A percentile compares a stretch with the other conserved stretches of the same genome.
Evolutionary conservation across 768 basidiomycete genomes (phyloP).

Genomic region (Plicaturopsis crispa): DNA sequence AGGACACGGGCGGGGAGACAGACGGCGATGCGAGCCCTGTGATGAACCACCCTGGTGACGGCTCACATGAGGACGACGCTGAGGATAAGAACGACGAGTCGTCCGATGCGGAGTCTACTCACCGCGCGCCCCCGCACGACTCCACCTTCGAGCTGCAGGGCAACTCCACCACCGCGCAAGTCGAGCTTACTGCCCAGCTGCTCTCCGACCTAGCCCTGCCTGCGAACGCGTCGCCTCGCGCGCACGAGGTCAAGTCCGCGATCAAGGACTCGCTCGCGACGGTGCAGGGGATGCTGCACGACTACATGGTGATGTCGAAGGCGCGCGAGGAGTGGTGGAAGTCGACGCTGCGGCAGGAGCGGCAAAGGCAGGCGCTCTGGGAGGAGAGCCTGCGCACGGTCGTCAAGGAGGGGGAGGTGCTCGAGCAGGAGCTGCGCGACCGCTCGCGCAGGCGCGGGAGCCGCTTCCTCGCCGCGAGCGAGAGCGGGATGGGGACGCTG

Average conservation of each 20-base stretch:
- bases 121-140: constrained; percentile 46
- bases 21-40: not conserved
- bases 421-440: constrained; percentile 72
- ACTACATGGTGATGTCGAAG: constrained; percentile 61
- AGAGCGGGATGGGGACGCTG: constrained; percentile 14
- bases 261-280: constrained; percentile 52
- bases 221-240: constrained; percentile 17
- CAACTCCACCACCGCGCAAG: constrained; percentile 64
- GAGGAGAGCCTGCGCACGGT: constrained; percentile 85
- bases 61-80: constrained; percentile 21
- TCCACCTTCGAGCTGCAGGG: constrained; percentile 57
- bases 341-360: constrained; percentile 55
- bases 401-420: constrained; percentile 75
- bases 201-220: constrained; percentile 37
- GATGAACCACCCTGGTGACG: constrained; percentile 11
- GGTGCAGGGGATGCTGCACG: constrained; percentile 52
- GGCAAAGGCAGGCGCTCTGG: constrained; percentile 65
- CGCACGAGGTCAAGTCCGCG: constrained; percentile 34
- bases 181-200: constrained; percentile 69
- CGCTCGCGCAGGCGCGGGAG: constrained; percentile 54
- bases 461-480: constrained; percentile 37
- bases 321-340: constrained; percentile 82
- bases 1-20: not conserved
- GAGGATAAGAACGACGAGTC: constrained; percentile 36
- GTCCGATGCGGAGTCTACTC: constrained; percentile 33